Evolutionary conservation across 1,139 yeast genomes (phyloP).

Genomic region (Yamadazyma buinensis): DNA sequence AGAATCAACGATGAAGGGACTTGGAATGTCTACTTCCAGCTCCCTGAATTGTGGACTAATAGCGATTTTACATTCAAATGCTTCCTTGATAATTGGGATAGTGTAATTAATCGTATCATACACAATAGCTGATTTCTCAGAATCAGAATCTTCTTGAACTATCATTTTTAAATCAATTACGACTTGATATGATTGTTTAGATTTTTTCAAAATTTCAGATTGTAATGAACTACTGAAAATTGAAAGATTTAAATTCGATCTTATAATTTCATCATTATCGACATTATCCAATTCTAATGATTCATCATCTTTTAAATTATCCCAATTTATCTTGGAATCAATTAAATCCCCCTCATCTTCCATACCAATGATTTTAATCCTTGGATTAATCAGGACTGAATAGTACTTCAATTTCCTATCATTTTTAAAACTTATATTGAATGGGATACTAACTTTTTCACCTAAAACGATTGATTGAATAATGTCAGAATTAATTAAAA

Average conservation of each 20-base stretch:
- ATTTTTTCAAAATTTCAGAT: constrained; percentile 9
- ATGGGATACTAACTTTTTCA: constrained; percentile 23
- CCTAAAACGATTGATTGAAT: constrained; percentile 22
- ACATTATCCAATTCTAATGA: constrained; percentile 22
- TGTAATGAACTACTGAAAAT: constrained; percentile 19
- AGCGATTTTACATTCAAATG: constrained; percentile 32
- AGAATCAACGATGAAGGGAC: constrained; percentile 31
- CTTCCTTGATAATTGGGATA: constrained; percentile 30
- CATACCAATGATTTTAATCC: constrained; percentile 18
- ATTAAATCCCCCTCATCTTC: constrained; percentile 14
- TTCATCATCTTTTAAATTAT: constrained; percentile 40
- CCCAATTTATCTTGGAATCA: constrained; percentile 32
- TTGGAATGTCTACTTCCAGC: constrained; percentile 31
- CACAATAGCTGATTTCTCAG: constrained; percentile 17
- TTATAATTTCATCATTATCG: constrained; percentile 8
- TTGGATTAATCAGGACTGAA: constrained; percentile 19
- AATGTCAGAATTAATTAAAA: constrained; percentile 11
- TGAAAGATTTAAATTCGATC: constrained; percentile 17
- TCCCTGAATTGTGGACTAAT: constrained; percentile 37
- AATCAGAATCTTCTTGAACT: constrained; percentile 20
- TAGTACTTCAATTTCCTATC: constrained; percentile 18
- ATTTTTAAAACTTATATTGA: constrained; percentile 18
- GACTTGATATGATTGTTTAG: constrained; percentile 11
- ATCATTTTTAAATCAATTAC: constrained; percentile 23
- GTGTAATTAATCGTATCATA: constrained; percentile 26